phyloP scores from a whole-genome alignment of 2,329 filamentous ascomycete species.

The Botryotinia globosa region DNA sequence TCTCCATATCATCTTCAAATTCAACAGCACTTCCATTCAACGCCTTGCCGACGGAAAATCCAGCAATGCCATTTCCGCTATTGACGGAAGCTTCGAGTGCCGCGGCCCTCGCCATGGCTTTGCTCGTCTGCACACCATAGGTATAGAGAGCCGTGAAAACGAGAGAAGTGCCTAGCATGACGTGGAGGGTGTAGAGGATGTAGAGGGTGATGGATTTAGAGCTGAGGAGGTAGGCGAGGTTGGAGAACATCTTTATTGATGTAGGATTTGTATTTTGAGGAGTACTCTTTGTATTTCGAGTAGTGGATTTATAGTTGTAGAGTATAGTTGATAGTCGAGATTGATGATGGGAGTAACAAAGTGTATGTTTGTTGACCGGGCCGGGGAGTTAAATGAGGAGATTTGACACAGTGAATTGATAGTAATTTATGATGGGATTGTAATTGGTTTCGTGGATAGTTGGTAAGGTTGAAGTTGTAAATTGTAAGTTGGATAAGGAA shows the following conservation, averaged over 20 bases:
- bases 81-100: not conserved
- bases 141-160: slow-evolving; percentile 17
- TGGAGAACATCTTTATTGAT: slow-evolving; percentile 7
- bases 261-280: not conserved
- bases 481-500: not conserved
- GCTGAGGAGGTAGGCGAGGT: slow-evolving; percentile 18
- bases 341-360: not conserved
- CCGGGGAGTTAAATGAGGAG: not conserved
- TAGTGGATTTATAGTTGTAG: not conserved
- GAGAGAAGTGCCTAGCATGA: slow-evolving; percentile 18
- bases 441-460: not conserved
- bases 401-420: not conserved
- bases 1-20: slow-evolving; percentile 1
- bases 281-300: not conserved
- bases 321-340: not conserved
- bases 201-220: slow-evolving; percentile 19
- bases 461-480: not conserved
- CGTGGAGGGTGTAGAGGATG: slow-evolving; percentile 18
- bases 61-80: not conserved
- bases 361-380: not conserved
- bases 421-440: slow-evolving; percentile 9
- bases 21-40: not conserved
- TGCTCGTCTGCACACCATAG: slow-evolving; percentile 13
- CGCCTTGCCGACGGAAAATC: not conserved
- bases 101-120: slow-evolving; percentile 15